Conservation (phyloP, 2,329 filamentous ascomycete genomes). For the Eutypa lata region DNA sequence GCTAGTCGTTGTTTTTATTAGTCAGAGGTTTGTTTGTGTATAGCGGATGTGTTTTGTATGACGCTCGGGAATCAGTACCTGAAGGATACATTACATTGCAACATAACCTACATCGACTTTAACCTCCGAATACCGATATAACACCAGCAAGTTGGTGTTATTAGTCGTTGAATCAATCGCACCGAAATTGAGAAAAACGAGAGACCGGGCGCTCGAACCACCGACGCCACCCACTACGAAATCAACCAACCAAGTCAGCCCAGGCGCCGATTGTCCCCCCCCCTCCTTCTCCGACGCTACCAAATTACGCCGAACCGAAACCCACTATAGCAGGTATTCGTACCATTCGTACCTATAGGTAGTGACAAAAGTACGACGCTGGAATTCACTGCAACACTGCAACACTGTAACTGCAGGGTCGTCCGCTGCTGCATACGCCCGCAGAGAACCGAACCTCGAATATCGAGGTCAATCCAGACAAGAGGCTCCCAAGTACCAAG, state of each 20-base stretch:
- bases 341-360: background rate
- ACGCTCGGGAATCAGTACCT: background rate
- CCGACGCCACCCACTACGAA: background rate
- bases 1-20: background rate
- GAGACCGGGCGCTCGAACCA: background rate
- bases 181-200: no score
- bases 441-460: background rate
- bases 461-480: background rate
- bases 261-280: background rate
- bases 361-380: background rate
- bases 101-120: background rate
- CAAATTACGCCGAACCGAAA: background rate
- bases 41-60: background rate
- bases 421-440: background rate
- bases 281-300: background rate
- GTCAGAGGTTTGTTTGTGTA: background rate
- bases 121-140: background rate
- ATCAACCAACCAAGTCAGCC: background rate
- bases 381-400: background rate
- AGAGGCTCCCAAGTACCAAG: background rate
- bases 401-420: background rate
- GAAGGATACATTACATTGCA: background rate
- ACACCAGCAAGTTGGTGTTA: background rate
- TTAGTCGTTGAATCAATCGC: no score
- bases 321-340: background rate